Base-by-base conservation (phyloP, 306 rosid species). In the Ziziphus jujuba region DNA sequence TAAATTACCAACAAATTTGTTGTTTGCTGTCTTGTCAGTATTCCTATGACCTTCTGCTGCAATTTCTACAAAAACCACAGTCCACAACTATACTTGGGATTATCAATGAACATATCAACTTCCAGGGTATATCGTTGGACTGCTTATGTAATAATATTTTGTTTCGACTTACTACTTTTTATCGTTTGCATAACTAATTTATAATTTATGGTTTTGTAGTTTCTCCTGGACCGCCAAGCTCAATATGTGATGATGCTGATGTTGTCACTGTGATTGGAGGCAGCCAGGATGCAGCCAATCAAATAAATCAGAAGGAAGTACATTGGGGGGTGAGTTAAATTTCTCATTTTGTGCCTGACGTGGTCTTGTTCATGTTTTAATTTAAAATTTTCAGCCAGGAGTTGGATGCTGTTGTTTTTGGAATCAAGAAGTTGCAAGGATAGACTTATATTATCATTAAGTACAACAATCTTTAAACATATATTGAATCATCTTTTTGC, bases 41-140 rank as follows among this genome's bases (percentile, higher is more conserved):
- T 77, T 88, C 97, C 70, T 82, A 88, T 61, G 96, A 95, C 80
- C 96, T 95, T 77, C 84, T 91, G 71, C 87, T 95, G 86, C 96
- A 88, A 66, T 91, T 87, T 84, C 87, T 90, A 43, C 96, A 84
- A 75, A 85, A 77, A 82, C 74, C 87, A 0, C 90, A 84, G 59
- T 85, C 92, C 74, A 90, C 96, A 66, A 87, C 87, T 28, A 77
- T 91, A 72, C 96, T 95, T 70, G 99, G 96, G 59, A 81, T 95
- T 72, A 85, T 95, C 81, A 95, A 90, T 73, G 97, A 87, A 78
- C 96, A 81, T 68, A 88, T 95, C 65, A 91, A 91, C 83, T 95
- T 95, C 80, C 89, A 82, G 87, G 97, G 97, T 95, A 81, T 63
- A 51, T 59, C n/a, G 34, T 80, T 69, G 69, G 70, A 49, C 59